Base-by-base conservation (phyloP, 129 eudicot genomes). In the Dittrichia graveolens region DNA sequence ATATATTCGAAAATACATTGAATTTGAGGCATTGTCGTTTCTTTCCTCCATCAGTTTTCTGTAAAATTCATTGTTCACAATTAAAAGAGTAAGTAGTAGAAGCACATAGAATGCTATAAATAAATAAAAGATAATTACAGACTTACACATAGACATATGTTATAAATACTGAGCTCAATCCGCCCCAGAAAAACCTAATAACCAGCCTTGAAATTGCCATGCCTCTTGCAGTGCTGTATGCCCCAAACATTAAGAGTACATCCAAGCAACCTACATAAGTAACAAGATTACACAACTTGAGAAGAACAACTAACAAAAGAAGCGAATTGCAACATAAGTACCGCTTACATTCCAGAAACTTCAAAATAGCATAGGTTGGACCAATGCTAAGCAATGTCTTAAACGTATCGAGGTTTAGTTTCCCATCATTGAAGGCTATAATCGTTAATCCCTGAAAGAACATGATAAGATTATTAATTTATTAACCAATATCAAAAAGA, bases 171-270 rank as follows among this genome's bases (percentile, higher is more conserved):
- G 99, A 88, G 77, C 94, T 81, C 78, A 73, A 41, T 56, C 80
- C 87, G 72, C 91, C 86, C 99, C 96, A 90, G 45, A 88, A 84
- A 76, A 95, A 84, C 87, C 99, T 86, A 59, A 95, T 90, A 75
- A 95, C 67, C 77, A 95, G 84, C 81, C 99, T 88, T 38, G 97
- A 90, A 52, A 95, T 86, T 38, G 99, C 99, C 97, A 95, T 88
- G 70, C 88, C 97, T 81, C 99, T 84, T 34, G 96, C 91, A 40
- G 91, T 91, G 59, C 89, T 86, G 82, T 94, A 94, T 47, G 99
- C 99, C 75, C 99, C 99, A 72, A 90, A 90, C 95, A 86, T 94
- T 12, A 94, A 83, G 45, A 94, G 75, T 49, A 90, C 99, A 81
- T 94, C 99, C 87, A 94, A 81, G 52, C 67, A 80, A 81, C 96